Evolutionary conservation across 371 early-diverging fungal species (phyloP), one percentile per base, ranked within the genome.

Genomic region (Mortierella sp.): DNA sequence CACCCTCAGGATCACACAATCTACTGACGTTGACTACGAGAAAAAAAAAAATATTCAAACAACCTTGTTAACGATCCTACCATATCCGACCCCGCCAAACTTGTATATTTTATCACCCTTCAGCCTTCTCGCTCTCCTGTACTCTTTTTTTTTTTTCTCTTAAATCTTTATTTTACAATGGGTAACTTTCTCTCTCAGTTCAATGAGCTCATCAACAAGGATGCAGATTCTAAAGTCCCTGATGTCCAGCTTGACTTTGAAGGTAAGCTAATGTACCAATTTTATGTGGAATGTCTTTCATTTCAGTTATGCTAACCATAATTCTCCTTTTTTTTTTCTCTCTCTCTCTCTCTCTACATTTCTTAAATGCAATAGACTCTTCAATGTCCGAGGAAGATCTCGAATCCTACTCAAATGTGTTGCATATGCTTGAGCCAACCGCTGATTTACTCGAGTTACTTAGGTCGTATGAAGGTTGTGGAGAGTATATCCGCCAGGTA

Each of bases 391-490:
- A 81, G 23, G 87, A 86, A 47, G 92, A 92, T 62, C 78, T 83
- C 53, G 83, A 83, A 49, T 66, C 88, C 32, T 88, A 90, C 70
- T 83, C 85, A 40, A 84, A 86, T 64, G 83, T 90, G 23, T 54
- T 83, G 29, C 62, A 80, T n/a, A 76, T 89, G 68, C 76, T 89
- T 32, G 83, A 82, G 35, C 87, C 87, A 42, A 84, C 85, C 7
- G 77, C 85, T 28, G 69, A 73, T 28, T 70, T 92, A 28, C 68
- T 91, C 60, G 84, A 85, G 23, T 64, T 83, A 19, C 83, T 94
- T 29, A 79, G 86, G 28, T 62, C 70, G 10, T 95, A 94, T 80
- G 82, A 81, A 22, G 92, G 90, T 22, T 91, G 92, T 68, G 89
- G 89, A 57, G 90, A 91, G 35, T 75, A 78, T 63, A 91, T 91